A percentile compares a stretch with the other conserved stretches of the same genome.
Evolutionary conservation across 352 stramenopile species (phyloP).

Genomic region (Stramenopiles sp.): DNA sequence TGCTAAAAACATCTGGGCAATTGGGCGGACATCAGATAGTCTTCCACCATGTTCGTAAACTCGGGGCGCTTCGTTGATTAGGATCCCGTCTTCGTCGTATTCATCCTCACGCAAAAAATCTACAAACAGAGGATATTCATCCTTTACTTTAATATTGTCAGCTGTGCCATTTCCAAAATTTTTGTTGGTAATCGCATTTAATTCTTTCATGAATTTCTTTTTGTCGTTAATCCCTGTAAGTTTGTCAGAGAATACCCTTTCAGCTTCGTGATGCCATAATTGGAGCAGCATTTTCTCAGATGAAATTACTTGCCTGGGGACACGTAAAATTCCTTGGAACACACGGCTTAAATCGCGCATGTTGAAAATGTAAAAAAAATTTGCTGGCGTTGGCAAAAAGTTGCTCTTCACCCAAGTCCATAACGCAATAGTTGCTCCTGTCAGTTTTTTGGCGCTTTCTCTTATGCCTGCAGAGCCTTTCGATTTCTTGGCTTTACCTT

Average conservation of each 20-base stretch:
- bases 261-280: conserved; percentile 93
- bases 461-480: conserved; percentile 31
- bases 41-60: conserved; percentile 87
- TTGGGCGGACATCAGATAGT: conserved; percentile 64
- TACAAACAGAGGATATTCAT: neutral
- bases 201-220: conserved; percentile 67
- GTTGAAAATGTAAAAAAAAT: conserved; percentile 75
- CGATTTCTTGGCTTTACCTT: too few species aligned
- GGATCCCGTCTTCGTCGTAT: conserved; percentile 80
- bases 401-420: conserved; percentile 93
- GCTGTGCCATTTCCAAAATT: conserved; percentile 42
- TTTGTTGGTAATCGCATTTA: conserved; percentile 65
- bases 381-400: conserved; percentile 76
- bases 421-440: conserved; percentile 78
- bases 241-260: conserved; percentile 93
- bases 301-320: too few species aligned
- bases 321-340: conserved; percentile 31
- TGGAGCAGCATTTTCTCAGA: conserved; percentile 53
- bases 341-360: conserved; percentile 67
- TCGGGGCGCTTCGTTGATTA: conserved; percentile 79
- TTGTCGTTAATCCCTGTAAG: conserved; percentile 91
- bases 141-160: too few species aligned
- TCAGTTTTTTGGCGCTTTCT: conserved; percentile 71
- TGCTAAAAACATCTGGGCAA: conserved; percentile 77
- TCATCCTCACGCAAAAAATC: conserved; percentile 86